A percentile compares a stretch with the other conserved stretches of the same genome.
Evolutionary conservation across 768 basidiomycete species (phyloP).

Genomic region (Favolaschia claudopus): DNA sequence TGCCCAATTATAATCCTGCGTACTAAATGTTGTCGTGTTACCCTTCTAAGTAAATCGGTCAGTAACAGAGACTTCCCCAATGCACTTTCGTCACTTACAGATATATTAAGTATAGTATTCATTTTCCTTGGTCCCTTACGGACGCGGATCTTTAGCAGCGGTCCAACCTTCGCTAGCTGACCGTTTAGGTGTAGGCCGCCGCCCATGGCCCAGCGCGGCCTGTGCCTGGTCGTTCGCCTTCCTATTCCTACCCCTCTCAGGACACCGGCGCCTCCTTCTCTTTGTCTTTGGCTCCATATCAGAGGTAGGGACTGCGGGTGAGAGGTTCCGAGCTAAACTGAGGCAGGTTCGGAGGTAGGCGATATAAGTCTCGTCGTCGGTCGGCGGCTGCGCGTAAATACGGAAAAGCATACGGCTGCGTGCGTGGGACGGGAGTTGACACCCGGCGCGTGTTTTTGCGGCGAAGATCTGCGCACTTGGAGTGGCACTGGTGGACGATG

Average conservation of each 20-base stretch:
- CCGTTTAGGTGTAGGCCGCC: slow-evolving; percentile 9
- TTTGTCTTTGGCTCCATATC: slow-evolving; percentile 19
- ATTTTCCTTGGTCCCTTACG: slow-evolving; percentile 3
- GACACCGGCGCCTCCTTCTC: not conserved
- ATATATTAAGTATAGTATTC: slow-evolving; percentile 20
- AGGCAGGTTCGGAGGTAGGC: slow-evolving; percentile 21
- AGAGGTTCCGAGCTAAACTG: slow-evolving; percentile 6
- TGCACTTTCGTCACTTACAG: slow-evolving; percentile 7
- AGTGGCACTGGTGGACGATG: not conserved
- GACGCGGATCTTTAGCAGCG: slow-evolving; percentile 12
- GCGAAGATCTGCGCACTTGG: slow-evolving; percentile 16
- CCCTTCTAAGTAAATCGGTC: slow-evolving; percentile 4
- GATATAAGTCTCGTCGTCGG: slow-evolving; percentile 14
- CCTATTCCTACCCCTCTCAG: slow-evolving; percentile 8
- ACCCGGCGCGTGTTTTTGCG: slow-evolving; percentile 24
- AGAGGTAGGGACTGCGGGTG: slow-evolving; percentile 1
- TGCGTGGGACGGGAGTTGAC: slow-evolving; percentile 38
- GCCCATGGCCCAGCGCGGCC: slow-evolving; percentile 21
- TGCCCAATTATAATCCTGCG: slow-evolving; percentile 10
- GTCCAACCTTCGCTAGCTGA: slow-evolving; percentile 27
- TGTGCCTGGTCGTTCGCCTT: slow-evolving; percentile 22
- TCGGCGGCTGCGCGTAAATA: slow-evolving; percentile 40
- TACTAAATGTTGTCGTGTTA: slow-evolving; percentile 9
- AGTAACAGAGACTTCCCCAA: not conserved
- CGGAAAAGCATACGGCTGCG: slow-evolving; percentile 47